Evolutionary conservation across 257 asterid genomes (phyloP), one percentile per base, ranked within the genome.

Genomic region (Jacaranda mimosifolia): DNA sequence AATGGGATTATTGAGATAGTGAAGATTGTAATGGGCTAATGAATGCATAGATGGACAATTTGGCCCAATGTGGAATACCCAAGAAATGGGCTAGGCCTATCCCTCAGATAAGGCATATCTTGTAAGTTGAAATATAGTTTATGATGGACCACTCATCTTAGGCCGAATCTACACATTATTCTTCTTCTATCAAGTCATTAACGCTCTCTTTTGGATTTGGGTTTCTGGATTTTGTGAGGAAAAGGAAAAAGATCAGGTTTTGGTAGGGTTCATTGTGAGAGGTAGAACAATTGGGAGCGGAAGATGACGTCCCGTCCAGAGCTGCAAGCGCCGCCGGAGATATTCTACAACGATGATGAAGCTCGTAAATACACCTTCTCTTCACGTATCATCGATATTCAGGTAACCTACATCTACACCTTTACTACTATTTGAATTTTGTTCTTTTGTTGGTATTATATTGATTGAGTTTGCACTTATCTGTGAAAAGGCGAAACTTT

Each of bases 361-460:
- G 99, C 99, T 77, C 96, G 98, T 66, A 95, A 95, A 80, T 95
- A 93, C 77, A 95, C 99, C 10, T 95, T 98, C 14, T 95, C 99
- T 66, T 93, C 99, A 80, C 99, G 99, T 68, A 95, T 95, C 60
- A 91, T 95, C 40, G 96, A 89, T 70, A 91, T 95, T 75, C 99
- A 95, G 98, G 99, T 91, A 65, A 6, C 57, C 32, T 26, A 26
- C 1, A 1, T 26, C 26, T 67, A 32, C 13, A 3, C 36, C 15
- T 52, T 36, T 62, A 3, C 0, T 17, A n/a, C 32, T 62, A 18
- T 42, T 46, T 7, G 1, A 55, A 46, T 8, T n/a, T 60, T 32
- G 9, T 7, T 7, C 32, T 11, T 60, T 39, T 9, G 35, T 7
- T 21, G 1, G 9, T 26, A 17, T n/a, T 17, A 4, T 4, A 13